Base-by-base conservation (phyloP, 257 asterid genomes). In the Cruciata laevipes region DNA sequence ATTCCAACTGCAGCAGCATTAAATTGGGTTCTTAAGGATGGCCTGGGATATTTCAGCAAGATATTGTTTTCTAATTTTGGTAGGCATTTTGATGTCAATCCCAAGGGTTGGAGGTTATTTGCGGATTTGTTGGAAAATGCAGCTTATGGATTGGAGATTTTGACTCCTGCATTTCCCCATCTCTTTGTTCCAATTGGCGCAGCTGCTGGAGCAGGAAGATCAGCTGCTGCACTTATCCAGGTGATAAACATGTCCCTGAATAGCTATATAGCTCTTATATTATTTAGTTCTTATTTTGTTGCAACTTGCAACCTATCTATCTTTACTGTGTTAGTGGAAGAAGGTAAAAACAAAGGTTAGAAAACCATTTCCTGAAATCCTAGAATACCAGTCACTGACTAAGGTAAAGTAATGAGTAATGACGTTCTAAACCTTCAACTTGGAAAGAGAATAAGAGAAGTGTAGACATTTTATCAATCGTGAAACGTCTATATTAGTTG, bases 11-110 rank as follows among this genome's bases (percentile, higher is more conserved):
- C 95, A 3, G 99, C 99, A 0, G 99, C 96, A 63, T 79, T 88
- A 69, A 93, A 88, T 84, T 93, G 97, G 96, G 99, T 93, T 52
- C 84, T 93, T 63, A 90, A 93, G 86, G 97, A 93, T 82, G 99
- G 99, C 56, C 85, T 93, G 62, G 99, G 97, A 55, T 93, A 90
- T 76, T 76, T 93, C 31, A 88, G 99, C 77, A 90, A 93, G 90
- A 90, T 93, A 74, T 69, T 90, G 73, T 61, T 90, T 79, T 90
- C 99, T 17, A 93, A 90, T 70, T 90, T 78, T 73, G 97, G 99
- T 69, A 80, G 97, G 66, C 96, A 93, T 78, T 93, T 90, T 75
- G 99, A 93, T 66, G 99, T 93, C 65, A 82, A 90, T 73, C 97
- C 97, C 23, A 93, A 90, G 78, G 94, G 96, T 63, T 88, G 97